Base-by-base conservation (phyloP, 1,139 yeast genomes). In the Diutina catenulata region DNA sequence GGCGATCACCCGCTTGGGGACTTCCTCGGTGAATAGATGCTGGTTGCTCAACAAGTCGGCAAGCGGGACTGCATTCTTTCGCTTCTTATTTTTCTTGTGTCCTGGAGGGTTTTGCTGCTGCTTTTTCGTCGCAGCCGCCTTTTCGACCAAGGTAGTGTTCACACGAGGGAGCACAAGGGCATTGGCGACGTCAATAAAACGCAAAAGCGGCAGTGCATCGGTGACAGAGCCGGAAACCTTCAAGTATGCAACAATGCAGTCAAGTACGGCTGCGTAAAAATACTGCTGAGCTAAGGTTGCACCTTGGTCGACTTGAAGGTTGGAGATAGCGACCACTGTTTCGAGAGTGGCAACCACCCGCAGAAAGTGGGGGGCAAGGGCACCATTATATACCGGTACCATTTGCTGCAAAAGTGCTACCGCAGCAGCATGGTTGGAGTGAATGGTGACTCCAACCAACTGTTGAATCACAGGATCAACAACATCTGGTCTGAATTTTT, bases 121-220 rank as follows among this genome's bases (percentile, higher is more conserved):
- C 10, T 6, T 11, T 1, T 10, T 18, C 8, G 31, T 10, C 4
- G 20, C 31, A 3, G n/a, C 18, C 4, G 20, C 21, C 14, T 16
- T 15, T 15, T 16, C 18, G 5, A 16, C 21, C 19, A 28, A 19
- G 14, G 21, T 19, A 3, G 23, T 3, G 3, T 18, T 20, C 20
- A 33, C 19, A 13, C 36, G 25, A 4, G 28, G 28, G 16, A 23
- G 28, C 8, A 33, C 27, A 3, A 33, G 14, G 4, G 28, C 36
- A n/a, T 23, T 10, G 15, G 28, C 36, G 5, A 33, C 36, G 14
- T 33, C 36, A 11, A 33, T 15, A n/a, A 23, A 33, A 2, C 36
- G 36, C 5, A 33, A 28, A 4, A 33, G 25, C 11, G 18, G 7
- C 18, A 26, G 9, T 5, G 15, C 16, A 13, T 33, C 36, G 11